Evolutionary conservation across 192 early-diverging fungal species (phyloP).

Genomic region (Linnemannia schmuckeri): DNA sequence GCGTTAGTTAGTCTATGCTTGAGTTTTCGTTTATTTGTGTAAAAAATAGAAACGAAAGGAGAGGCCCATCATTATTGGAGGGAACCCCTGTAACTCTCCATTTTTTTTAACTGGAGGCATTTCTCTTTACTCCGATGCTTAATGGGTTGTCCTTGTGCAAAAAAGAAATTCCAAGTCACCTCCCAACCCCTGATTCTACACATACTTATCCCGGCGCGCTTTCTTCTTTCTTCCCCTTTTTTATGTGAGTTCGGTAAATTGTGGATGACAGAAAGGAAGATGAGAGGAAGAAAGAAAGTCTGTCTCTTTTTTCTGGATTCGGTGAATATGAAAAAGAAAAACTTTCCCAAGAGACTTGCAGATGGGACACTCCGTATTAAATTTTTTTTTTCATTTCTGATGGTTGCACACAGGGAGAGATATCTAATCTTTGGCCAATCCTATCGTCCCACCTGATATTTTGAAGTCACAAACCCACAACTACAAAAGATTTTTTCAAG

Average conservation of each 20-base stretch:
- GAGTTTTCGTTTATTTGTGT: neutral
- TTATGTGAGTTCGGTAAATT: no score
- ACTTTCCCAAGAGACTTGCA: neutral
- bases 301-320: no score
- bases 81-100: neutral
- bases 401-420: neutral
- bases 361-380: neutral
- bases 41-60: neutral
- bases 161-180: neutral
- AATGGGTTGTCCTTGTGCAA: neutral
- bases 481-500: neutral
- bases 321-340: no score
- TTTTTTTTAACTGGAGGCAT: neutral
- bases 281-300: no score
- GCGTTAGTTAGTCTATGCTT: neutral
- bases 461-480: neutral
- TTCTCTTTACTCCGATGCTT: neutral
- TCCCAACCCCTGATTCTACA: neutral
- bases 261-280: no score
- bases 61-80: neutral
- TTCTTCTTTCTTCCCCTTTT: no score
- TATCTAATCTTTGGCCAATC: conserved; percentile 3
- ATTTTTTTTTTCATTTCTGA: neutral
- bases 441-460: neutral
- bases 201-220: neutral